Evolutionary conservation across 441 rosid genomes (phyloP).

Genomic region (Iberis amara): DNA sequence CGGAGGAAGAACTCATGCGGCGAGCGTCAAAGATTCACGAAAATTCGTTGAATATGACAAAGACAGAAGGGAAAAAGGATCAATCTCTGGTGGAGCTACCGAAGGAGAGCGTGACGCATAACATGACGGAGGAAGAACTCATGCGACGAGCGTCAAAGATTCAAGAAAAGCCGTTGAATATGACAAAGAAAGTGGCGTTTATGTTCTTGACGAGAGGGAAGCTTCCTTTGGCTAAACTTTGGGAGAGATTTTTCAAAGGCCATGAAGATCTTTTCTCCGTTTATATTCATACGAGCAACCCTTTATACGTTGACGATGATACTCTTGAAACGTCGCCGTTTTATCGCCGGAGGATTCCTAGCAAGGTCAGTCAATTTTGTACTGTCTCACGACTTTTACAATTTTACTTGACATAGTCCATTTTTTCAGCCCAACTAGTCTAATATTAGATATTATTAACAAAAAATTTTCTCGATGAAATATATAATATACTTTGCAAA

Average conservation of each 20-base stretch:
- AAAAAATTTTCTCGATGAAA: too few relatives aligned
- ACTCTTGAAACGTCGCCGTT: constrained; percentile 36
- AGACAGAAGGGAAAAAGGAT: constrained; percentile 16
- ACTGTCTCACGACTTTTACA: not conserved
- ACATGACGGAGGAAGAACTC: constrained; percentile 45
- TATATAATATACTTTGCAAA: too few relatives aligned
- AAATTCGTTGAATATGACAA: constrained; percentile 32
- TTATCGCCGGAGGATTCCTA: constrained; percentile 47
- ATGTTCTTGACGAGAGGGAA: constrained; percentile 54
- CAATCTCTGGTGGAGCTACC: constrained; percentile 12
- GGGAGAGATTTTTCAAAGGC: constrained; percentile 56
- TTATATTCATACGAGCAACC: constrained; percentile 49
- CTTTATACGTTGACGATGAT: constrained; percentile 30
- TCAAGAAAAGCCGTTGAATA: constrained; percentile 28
- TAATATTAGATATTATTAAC: too few relatives aligned
- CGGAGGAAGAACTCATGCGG: constrained; percentile 38
- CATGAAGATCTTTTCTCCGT: constrained; percentile 42
- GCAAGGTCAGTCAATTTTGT: constrained; percentile 42
- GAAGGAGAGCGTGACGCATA: constrained; percentile 33
- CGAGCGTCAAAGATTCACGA: constrained; percentile 31
- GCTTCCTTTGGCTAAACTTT: constrained; percentile 47
- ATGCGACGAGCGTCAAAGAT: constrained; percentile 33
- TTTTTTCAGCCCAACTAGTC: not conserved
- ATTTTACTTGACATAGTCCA: not conserved
- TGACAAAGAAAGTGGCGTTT: constrained; percentile 50